Conservation (phyloP, 2,329 filamentous ascomycete genomes). For the Thelonectria rubi region DNA sequence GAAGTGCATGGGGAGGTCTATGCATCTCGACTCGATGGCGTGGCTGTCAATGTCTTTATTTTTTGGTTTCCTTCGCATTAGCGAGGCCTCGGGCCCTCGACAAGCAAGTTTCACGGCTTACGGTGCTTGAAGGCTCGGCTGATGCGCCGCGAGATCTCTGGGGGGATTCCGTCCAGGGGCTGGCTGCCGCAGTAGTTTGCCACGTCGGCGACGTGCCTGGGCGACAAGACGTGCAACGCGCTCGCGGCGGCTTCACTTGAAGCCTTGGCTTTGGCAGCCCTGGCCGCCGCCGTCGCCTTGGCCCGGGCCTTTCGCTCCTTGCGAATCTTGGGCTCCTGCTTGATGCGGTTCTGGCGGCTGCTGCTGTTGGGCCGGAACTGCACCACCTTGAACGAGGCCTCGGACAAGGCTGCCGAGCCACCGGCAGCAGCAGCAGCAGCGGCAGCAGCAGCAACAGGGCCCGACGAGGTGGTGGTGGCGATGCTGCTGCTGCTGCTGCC, state of each 20-base stretch:
- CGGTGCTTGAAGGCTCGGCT: conserved; percentile 12
- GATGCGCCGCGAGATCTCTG: conserved; percentile 8
- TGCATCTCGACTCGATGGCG: conserved; percentile 6
- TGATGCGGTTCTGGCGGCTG: neutral
- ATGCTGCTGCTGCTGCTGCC: neutral
- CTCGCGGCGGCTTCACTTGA: neutral
- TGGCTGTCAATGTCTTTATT: conserved; percentile 9
- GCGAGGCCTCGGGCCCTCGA: neutral
- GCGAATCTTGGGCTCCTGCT: neutral
- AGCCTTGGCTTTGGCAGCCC: too few species aligned
- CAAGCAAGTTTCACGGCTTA: neutral
- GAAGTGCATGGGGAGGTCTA: conserved; percentile 9
- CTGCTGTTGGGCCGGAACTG: conserved; percentile 10
- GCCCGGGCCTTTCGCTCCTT: neutral
- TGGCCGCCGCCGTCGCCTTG: too few species aligned
- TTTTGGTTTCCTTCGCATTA: neutral
- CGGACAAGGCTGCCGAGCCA: neutral
- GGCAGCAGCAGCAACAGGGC: too few species aligned
- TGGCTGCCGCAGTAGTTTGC: conserved; percentile 9
- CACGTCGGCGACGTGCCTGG: neutral
- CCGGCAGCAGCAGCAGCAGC: too few species aligned
- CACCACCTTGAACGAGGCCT: conserved; percentile 1
- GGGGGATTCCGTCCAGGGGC: conserved; percentile 12
- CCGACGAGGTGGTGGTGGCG: neutral
- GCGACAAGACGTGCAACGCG: neutral